Evolutionary conservation across 306 rosid species (phyloP), one percentile per base, ranked within the genome.

Genomic region (Corylus americana): DNA sequence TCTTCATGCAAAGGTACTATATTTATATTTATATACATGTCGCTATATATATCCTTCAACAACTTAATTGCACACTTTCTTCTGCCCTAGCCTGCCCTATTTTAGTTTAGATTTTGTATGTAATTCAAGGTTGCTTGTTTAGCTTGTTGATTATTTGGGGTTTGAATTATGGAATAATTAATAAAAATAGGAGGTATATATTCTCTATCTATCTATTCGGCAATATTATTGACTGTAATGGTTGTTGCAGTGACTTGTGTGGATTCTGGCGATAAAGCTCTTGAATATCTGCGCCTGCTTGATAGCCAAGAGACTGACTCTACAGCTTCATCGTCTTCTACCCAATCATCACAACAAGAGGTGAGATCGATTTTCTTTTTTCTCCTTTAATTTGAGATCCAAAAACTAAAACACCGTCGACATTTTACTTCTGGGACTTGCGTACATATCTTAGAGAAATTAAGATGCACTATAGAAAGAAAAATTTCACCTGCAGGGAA

Each of bases 231-330:
- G 8, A 31, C 48, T 68, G 29, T 39, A 39, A 18, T n/a, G 29
- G 16, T 18, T 18, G 29, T 25, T 4, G 71, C 88, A 96, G 99
- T 96, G 74, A 96, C 99, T 7, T 90, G 90, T 37, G 98, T 96
- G 81, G 93, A 96, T 51, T 96, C 99, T 71, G 98, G 99, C 48
- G 94, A 96, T 59, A 93, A 93, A 89, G 98, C 99, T 74, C 87
- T 96, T 70, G 86, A 92, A 85, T 96, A 90, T 82, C 82, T 96
- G 79, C 92, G 98, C 10, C 86, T 93, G 55, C 71, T 84, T 79
- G 92, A 88, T 59, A 75, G 50, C 63, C 79, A 87, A 42, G 51
- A 68, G 72, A 68, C 7, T 69, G 75, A 88, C 47, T 37, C 77
- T 29, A 74, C 86, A 42, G 77, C 87, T 82, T 83, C 87, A 10